Conservation (phyloP, 2,329 filamentous ascomycete species). For the Tolypocladium pustulatum region DNA sequence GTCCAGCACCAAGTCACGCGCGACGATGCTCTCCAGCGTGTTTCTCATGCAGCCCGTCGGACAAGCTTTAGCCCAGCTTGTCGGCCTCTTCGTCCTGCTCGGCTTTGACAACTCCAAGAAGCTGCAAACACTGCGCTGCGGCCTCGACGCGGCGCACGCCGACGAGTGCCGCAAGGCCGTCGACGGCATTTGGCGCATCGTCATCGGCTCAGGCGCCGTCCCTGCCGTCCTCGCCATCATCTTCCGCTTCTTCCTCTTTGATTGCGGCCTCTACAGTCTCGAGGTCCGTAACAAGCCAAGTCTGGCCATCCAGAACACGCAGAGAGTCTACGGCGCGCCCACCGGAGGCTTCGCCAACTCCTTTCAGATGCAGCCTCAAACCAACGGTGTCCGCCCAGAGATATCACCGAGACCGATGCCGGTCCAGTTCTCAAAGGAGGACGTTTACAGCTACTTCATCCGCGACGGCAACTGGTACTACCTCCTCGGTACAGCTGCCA, state of each 20-base stretch:
- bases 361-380: conserved; percentile 10
- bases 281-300: conserved; percentile 53
- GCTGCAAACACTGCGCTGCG: conserved; percentile 34
- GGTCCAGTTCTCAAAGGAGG: conserved; percentile 36
- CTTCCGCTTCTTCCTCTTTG: conserved; percentile 57
- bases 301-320: conserved; percentile 48
- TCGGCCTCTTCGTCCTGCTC: conserved; percentile 43
- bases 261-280: conserved; percentile 54
- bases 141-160: conserved; percentile 32
- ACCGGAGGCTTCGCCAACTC: conserved; percentile 8
- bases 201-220: conserved; percentile 54
- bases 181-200: conserved; percentile 56
- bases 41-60: conserved; percentile 62
- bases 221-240: conserved; percentile 54
- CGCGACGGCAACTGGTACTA: conserved; percentile 24
- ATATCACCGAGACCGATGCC: conserved; percentile 27
- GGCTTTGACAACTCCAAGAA: conserved; percentile 31
- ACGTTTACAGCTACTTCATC: conserved; percentile 41
- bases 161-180: conserved; percentile 35
- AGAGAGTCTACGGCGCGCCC: conserved; percentile 42
- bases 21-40: conserved; percentile 57
- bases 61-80: conserved; percentile 53
- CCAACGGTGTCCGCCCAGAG: conserved; percentile 16
- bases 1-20: conserved; percentile 50
- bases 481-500: conserved; percentile 29